Base-by-base conservation (phyloP, 345 rosid species). In the Salix purpurea region DNA sequence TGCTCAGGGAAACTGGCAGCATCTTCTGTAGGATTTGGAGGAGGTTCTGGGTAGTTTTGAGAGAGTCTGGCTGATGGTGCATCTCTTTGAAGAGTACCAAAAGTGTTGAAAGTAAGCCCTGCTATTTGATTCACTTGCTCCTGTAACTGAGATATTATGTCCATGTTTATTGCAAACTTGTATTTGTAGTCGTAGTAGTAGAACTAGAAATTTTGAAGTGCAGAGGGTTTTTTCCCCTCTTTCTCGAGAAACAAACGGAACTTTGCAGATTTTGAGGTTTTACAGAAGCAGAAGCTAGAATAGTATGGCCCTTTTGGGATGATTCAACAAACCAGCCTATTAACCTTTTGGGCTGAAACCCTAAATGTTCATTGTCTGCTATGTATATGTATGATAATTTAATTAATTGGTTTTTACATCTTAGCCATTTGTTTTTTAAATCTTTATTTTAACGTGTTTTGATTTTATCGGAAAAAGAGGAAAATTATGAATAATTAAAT, bases 61-160 rank as follows among this genome's bases (percentile, higher is more conserved):
- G 98, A 93, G 67, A 91, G 91, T 42, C 96, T 87, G 3, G 91
- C 93, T 0, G 94, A 92, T 56, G 91, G 97, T 11, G 96, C 93
- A 83, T 96, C 99, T 74, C 97, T 84, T 80, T 93, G 98, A 0
- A 96, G 78, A 0, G 89, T 79, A 28, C 98, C 98, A 32, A 92
- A 87, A n/a, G 93, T 88, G 83, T 93, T 96, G 80, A 96, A 91
- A 19, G 96, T 84, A 40, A 91, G 84, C 0, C 90, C 87, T 7
- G 97, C 97, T 19, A 96, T 83, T 14, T 86, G 65, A 72, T 93
- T 90, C 58, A 92, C 92, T 84, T 93, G 98, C 70, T 96, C 99
- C 83, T 96, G 98, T 74, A 96, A 86, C 83, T 96, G 99, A 37
- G 97, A 92, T 8, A 96, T 96, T 80, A 93, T 87, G 78, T 92